Percentiles rank a stretch among this genome's conserved stretches.
Evolutionary conservation across 306 rosid species (phyloP).

Genomic region (Castanopsis chinensis): DNA sequence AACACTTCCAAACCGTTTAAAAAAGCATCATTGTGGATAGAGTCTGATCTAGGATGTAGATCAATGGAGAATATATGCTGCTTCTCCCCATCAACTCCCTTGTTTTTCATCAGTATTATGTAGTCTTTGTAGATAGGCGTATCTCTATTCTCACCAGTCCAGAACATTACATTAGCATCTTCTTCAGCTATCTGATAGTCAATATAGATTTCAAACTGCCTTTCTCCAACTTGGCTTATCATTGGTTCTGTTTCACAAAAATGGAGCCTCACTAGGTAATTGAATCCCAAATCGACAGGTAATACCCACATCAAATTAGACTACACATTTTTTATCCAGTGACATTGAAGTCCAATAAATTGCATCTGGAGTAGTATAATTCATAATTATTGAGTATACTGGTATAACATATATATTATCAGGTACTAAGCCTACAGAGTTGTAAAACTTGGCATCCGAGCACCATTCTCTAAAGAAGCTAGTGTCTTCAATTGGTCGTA

Average conservation of each 20-base stretch:
- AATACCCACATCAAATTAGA: fast-evolving
- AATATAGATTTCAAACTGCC: fast-evolving
- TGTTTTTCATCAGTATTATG: background rate
- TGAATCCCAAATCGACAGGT: fast-evolving
- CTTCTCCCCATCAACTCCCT: background rate
- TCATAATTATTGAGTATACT: fast-evolving
- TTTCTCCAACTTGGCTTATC: fast-evolving
- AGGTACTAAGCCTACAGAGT: fast-evolving
- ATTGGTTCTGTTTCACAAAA: fast-evolving
- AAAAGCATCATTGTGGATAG: background rate
- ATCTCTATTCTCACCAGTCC: fast-evolving
- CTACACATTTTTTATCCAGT: fast-evolving
- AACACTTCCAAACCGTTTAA: conserved; percentile 13
- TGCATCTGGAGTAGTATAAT: background rate
- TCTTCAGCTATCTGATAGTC: fast-evolving
- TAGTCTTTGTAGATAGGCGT: background rate
- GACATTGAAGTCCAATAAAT: fast-evolving
- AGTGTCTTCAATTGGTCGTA: background rate
- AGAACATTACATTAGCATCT: fast-evolving
- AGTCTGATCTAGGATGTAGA: background rate
- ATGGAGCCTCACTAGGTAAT: background rate
- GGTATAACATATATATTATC: fast-evolving
- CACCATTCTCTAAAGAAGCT: background rate
- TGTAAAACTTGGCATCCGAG: fast-evolving
- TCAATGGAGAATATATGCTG: background rate